Conservation (phyloP, 306 rosid genomes). For the Acacia crassicarpa region DNA sequence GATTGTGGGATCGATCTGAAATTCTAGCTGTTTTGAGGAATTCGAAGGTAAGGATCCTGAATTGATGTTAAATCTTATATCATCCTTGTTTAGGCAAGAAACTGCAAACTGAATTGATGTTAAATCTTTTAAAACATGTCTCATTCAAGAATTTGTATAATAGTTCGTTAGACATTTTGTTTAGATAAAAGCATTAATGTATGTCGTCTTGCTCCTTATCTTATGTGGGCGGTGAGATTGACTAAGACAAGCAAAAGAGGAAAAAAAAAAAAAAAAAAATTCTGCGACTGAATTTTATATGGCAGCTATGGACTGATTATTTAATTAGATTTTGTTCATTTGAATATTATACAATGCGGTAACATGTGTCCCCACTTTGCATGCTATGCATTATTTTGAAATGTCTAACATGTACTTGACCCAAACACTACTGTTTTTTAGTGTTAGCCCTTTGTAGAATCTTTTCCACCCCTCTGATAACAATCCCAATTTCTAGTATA, state of each 20-base stretch:
- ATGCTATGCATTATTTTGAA: background rate
- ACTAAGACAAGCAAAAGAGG: background rate
- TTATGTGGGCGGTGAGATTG: background rate
- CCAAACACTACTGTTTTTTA: background rate
- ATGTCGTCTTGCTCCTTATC: slow-evolving; percentile 2
- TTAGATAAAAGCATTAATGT: background rate
- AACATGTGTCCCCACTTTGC: background rate
- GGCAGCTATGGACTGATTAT: background rate
- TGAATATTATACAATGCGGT: background rate
- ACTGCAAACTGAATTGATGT: background rate
- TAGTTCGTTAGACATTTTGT: background rate
- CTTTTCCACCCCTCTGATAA: background rate
- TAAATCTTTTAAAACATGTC: background rate
- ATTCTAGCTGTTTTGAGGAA: slow-evolving; percentile 40
- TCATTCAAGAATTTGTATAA: background rate
- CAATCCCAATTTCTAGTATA: background rate
- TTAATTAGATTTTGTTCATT: background rate
- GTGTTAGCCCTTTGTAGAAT: background rate
- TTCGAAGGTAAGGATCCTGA: slow-evolving; percentile 38
- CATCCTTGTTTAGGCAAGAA: no score
- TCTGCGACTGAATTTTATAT: background rate
- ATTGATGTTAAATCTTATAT: background rate
- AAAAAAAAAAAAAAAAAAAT: background rate
- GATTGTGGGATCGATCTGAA: slow-evolving; percentile 59
- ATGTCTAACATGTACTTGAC: background rate